phyloP scores from a whole-genome alignment of 2,329 filamentous ascomycete genomes.

The Pyrenophora tritici-repentis region DNA sequence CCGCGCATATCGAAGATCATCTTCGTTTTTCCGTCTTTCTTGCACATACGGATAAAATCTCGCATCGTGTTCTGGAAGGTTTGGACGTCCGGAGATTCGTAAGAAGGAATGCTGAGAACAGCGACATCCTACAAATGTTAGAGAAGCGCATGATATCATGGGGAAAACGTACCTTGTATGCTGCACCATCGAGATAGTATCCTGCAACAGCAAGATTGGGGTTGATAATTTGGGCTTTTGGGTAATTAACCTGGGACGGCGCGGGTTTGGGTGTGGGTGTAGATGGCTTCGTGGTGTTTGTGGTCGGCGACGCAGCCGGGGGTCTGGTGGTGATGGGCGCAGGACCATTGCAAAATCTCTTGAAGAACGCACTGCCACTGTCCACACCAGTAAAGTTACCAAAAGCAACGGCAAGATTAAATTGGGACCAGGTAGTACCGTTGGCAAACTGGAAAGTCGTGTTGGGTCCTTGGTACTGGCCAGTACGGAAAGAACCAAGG shows the following conservation, averaged over 20 bases:
- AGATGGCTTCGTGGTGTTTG: constrained; percentile 19
- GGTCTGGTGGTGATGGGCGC: constrained; percentile 15
- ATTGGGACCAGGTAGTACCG: constrained; percentile 37
- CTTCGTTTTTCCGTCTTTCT: constrained; percentile 59
- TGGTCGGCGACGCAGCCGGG: constrained; percentile 16
- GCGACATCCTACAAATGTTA: constrained; percentile 50
- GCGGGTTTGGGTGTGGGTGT: constrained; percentile 24
- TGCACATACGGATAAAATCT: constrained; percentile 55
- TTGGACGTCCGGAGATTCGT: constrained; percentile 38
- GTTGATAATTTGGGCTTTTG: constrained; percentile 46
- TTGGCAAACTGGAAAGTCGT: constrained; percentile 46
- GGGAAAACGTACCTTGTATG: constrained; percentile 44
- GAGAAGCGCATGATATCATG: constrained; percentile 35
- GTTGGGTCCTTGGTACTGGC: constrained; percentile 40
- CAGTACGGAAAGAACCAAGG: constrained; percentile 37
- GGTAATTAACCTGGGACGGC: constrained; percentile 45
- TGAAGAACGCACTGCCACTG: constrained; percentile 49
- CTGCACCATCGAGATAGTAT: constrained; percentile 51
- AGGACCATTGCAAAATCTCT: constrained; percentile 45
- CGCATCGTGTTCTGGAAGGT: constrained; percentile 49
- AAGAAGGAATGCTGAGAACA: constrained; percentile 53
- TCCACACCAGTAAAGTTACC: constrained; percentile 44
- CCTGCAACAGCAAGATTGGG: constrained; percentile 49
- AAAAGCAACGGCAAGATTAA: constrained; percentile 41
- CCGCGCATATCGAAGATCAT: constrained; percentile 67